Percentiles rank a stretch among this genome's conserved stretches.
These are phyloP conservation scores for Phytopythium sindhum DNA, from an alignment of 352 stramenopile species.

Conservation along the genomic window DNA sequence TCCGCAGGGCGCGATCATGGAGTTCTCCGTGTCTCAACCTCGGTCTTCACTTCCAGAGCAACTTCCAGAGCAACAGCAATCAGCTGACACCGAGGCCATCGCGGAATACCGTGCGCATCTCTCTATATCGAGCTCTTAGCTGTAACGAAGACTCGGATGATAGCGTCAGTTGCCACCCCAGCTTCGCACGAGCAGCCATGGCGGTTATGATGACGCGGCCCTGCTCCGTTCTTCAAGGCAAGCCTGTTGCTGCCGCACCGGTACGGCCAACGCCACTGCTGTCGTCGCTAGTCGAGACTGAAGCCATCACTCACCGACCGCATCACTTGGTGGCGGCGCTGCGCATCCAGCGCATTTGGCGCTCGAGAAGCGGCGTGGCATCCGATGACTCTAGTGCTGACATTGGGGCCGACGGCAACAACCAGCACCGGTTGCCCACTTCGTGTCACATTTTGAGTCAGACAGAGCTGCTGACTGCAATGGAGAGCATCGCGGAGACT, in stretches of 20 bases:
- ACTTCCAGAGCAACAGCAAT: not conserved
- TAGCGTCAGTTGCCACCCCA: constrained; percentile 8
- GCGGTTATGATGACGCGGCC: constrained; percentile 25
- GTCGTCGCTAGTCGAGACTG: not conserved
- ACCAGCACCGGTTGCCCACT: not conserved
- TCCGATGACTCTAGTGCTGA: not conserved
- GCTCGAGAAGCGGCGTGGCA: not conserved
- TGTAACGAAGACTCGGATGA: not conserved
- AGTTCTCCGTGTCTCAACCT: not conserved
- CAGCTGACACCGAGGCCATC: not conserved
- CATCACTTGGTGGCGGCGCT: constrained; percentile 4
- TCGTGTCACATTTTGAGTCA: too few relatives aligned
- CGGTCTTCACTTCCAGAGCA: not conserved
- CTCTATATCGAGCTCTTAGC: not conserved
- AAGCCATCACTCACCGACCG: not conserved
- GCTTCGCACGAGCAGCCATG: constrained; percentile 43
- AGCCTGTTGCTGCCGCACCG: not conserved
- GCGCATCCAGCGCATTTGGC: constrained; percentile 5
- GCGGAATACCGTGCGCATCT: not conserved
- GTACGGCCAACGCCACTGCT: not conserved
- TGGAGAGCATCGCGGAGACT: not conserved
- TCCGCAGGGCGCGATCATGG: not conserved
- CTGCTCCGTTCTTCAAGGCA: constrained; percentile 15
- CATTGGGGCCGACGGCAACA: not conserved
- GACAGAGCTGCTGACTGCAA: not conserved